These are phyloP conservation scores for Aspergillus felis DNA, from an alignment of 2,329 filamentous ascomycete genomes.

Conservation along the genomic window DNA sequence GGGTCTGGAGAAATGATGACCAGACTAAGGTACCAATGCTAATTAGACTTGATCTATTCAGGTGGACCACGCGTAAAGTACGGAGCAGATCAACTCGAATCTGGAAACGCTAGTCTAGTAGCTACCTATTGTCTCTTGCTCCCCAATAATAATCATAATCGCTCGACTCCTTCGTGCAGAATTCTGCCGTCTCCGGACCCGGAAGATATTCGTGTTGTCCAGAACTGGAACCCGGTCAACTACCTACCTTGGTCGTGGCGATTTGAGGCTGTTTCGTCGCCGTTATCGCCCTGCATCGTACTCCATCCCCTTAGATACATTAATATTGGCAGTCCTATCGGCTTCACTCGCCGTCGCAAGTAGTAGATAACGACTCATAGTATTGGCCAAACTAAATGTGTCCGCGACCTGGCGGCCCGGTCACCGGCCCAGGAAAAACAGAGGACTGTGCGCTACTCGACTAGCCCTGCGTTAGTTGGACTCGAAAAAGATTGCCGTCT, in stretches of 20 bases:
- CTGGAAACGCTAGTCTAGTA: no score
- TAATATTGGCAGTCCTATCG: not conserved
- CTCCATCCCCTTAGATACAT: not conserved
- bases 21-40: not conserved
- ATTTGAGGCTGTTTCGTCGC: not conserved
- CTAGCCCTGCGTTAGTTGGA: constrained; percentile 7
- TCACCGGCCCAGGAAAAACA: not conserved
- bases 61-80: no score
- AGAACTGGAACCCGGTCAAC: not conserved
- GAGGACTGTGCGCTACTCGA: constrained; percentile 17
- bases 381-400: constrained; percentile 1
- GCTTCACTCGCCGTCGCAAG: not conserved
- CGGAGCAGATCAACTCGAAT: no score
- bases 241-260: not conserved
- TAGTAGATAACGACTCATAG: not conserved
- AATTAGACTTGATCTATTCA: no score
- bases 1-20: not conserved
- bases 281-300: not conserved
- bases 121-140: not conserved
- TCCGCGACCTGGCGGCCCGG: constrained; percentile 5
- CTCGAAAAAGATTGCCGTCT: not conserved
- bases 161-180: not conserved
- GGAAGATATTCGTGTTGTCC: not conserved
- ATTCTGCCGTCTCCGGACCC: not conserved
- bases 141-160: not conserved